Conservation (phyloP, 2,329 filamentous ascomycete genomes). For the Xylaria sp. region DNA sequence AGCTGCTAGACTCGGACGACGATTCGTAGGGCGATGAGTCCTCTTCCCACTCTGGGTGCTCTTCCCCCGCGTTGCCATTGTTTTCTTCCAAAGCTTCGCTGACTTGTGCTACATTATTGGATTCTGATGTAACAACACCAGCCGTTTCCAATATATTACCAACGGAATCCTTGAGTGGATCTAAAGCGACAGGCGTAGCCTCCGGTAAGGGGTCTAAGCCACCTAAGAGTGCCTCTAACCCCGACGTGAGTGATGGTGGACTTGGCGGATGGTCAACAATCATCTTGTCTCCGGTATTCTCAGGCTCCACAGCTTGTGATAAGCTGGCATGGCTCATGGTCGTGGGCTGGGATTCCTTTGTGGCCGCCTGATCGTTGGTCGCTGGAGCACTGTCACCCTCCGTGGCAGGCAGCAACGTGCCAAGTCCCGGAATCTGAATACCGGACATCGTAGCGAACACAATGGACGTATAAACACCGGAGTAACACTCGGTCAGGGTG, state of each 20-base stretch:
- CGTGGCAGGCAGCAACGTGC: conserved; percentile 32
- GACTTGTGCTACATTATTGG: background rate
- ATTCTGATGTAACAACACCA: background rate
- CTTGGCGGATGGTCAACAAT: conserved; percentile 43
- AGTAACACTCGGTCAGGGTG: background rate
- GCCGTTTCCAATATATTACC: background rate
- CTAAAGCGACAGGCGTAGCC: conserved; percentile 17
- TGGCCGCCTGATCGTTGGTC: conserved; percentile 19
- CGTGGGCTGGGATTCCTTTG: conserved; percentile 7
- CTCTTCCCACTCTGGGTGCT: conserved; percentile 82
- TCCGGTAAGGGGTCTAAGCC: conserved; percentile 44
- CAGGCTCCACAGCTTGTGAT: conserved; percentile 4
- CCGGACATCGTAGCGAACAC: conserved; percentile 23
- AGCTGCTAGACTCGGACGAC: conserved; percentile 67
- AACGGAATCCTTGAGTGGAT: background rate
- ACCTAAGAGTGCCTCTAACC: conserved; percentile 47
- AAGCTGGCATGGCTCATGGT: background rate
- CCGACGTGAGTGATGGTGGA: conserved; percentile 49
- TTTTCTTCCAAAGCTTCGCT: conserved; percentile 4
- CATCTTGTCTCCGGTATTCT: conserved; percentile 21
- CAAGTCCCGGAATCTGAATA: conserved; percentile 46
- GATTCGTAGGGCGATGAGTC: conserved; percentile 82
- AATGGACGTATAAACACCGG: background rate
- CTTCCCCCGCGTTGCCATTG: conserved; percentile 30
- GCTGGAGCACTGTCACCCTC: conserved; percentile 5